Percentiles rank a stretch among this genome's conserved stretches.
Evolutionary conservation across 106 monocot genomes (phyloP).

Genomic region (Amphibolis antarctica): DNA sequence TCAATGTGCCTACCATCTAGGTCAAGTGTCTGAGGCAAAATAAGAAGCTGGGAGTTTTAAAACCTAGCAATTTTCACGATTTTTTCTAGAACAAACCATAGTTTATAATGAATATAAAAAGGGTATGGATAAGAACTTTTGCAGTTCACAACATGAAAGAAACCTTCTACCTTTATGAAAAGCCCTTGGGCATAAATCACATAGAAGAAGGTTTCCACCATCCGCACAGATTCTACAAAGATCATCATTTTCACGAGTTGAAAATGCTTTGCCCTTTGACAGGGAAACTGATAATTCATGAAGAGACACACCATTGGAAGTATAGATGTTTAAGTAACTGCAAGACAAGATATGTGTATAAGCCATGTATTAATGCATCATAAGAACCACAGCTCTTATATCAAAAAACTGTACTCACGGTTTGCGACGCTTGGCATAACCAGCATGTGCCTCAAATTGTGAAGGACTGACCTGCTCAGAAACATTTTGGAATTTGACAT

Average conservation of each 20-base stretch:
- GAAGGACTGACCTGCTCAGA: slow-evolving; percentile 77
- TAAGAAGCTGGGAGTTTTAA: too few species aligned
- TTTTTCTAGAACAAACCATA: too few species aligned
- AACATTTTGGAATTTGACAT: slow-evolving; percentile 3
- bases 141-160: background rate
- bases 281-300: slow-evolving; percentile 89
- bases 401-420: slow-evolving; percentile 54
- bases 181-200: slow-evolving; percentile 94
- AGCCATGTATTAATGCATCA: background rate
- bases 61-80: too few species aligned
- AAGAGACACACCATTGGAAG: slow-evolving; percentile 94
- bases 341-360: background rate
- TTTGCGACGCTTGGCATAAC: slow-evolving; percentile 69
- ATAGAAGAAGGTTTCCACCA: slow-evolving; percentile 85
- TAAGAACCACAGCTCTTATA: background rate
- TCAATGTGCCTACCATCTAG: too few species aligned
- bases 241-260: slow-evolving; percentile 66
- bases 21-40: too few species aligned
- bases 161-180: slow-evolving; percentile 67
- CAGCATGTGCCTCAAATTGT: slow-evolving; percentile 99
- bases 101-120: too few species aligned
- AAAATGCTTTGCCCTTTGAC: slow-evolving; percentile 51
- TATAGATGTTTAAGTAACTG: slow-evolving; percentile 94
- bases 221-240: slow-evolving; percentile 86
- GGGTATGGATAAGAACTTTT: background rate